Base-by-base conservation (phyloP, 768 basidiomycete genomes). In the Boletus vinaceobasis region DNA sequence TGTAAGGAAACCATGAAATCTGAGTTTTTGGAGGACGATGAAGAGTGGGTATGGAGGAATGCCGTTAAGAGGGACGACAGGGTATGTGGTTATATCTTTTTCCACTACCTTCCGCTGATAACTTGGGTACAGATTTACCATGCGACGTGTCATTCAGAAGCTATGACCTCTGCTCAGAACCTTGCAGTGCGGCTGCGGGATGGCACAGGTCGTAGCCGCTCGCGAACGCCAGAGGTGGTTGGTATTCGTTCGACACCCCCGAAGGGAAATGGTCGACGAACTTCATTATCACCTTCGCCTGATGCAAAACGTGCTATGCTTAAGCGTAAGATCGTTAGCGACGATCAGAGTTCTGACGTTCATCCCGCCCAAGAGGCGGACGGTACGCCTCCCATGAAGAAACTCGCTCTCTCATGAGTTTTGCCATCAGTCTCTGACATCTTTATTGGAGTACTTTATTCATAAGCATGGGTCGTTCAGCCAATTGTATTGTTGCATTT, bases 21-120 rank as follows among this genome's bases (percentile, higher is more conserved):
- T 60, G 96, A 97, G 75, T 98, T 90, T 69, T 72, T 86, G 53
- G 93, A 98, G 68, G 95, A 97, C 45, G 93, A 95, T 57, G 96
- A 98, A 74, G 96, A 97, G 57, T 98, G 95, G 95, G 88, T 97
- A 13, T 99, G 93, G 93, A 84, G 81, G 67, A 96, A 99, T 66
- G 93, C 95, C 0, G 78, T 92, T 19, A 83, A 79, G 71, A 86
- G 87, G 57, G 91, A 96, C 60, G 89, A 88, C 53, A 82, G 82
- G 76, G 93, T 93, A 69, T 51, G 86, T 74, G 47, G 21, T 48
- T 17, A 31, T n/a, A 26, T 39, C 48, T 55, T 29, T 50, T 21
- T 35, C 26, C 5, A 11, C 15, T 29, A 1, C 53, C 17, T 36
- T 39, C 17, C 26, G 47, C 48, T 49, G 36, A 21, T 58, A n/a